Percentiles rank a stretch among this genome's conserved stretches.
Evolutionary conservation across 2,329 filamentous ascomycete genomes (phyloP).

Genomic region (Purpureocillium lavendulum): DNA sequence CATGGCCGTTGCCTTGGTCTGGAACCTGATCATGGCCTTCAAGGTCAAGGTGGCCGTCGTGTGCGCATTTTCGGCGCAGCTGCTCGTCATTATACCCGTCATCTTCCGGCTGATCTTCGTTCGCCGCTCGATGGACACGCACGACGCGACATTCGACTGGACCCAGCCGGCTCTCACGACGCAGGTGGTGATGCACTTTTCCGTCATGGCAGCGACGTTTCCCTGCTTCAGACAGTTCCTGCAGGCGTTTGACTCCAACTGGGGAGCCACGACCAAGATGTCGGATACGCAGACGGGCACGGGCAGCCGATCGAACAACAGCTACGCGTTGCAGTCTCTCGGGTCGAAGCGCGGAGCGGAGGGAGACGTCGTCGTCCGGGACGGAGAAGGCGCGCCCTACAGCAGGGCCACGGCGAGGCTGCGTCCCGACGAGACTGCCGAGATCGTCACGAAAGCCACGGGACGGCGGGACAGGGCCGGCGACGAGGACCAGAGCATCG

Average conservation of each 20-base stretch:
- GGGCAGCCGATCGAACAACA: conserved; percentile 2
- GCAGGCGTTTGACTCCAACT: conserved; percentile 9
- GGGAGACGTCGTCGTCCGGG: too few species aligned
- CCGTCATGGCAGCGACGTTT: conserved; percentile 11
- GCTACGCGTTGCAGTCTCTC: conserved; percentile 7
- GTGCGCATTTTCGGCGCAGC: conserved; percentile 10
- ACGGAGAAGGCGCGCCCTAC: too few species aligned
- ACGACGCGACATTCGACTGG: conserved; percentile 1
- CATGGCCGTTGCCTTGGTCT: conserved; percentile 8
- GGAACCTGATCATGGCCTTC: conserved; percentile 7
- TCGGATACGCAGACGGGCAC: conserved; percentile 2
- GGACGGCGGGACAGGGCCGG: not conserved
- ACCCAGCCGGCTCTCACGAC: conserved; percentile 6
- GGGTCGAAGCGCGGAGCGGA: too few species aligned
- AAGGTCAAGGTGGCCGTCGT: conserved; percentile 9
- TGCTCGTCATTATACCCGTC: conserved; percentile 9
- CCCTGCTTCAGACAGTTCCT: conserved; percentile 12
- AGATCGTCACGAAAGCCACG: conserved; percentile 3
- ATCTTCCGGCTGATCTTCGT: conserved; percentile 7
- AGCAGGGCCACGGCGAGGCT: not conserved
- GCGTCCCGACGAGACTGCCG: conserved; percentile 3
- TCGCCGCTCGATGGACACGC: not conserved
- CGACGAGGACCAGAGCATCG: conserved; percentile 6
- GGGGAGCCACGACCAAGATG: conserved; percentile 11
- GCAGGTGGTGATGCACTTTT: conserved; percentile 11